Percentiles rank a stretch among this genome's conserved stretches.
phyloP scores from a whole-genome alignment of 139 green algal genomes.

The Microglena sp. region DNA sequence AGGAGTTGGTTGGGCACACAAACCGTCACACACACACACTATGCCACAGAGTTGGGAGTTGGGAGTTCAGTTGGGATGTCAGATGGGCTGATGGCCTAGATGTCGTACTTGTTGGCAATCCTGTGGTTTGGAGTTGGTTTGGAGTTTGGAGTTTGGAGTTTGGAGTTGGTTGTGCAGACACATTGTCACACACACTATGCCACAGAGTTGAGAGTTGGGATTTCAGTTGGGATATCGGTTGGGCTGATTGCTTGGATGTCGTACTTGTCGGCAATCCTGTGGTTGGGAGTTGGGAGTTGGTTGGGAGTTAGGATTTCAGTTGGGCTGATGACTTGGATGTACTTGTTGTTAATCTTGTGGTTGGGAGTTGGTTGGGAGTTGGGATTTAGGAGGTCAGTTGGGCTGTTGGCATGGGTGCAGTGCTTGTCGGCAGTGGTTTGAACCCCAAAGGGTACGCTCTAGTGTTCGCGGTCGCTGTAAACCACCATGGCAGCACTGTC shows the following conservation, averaged over 20 bases:
- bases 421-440: not conserved
- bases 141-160: not conserved
- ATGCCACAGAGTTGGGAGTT: not conserved
- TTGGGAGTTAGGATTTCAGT: not conserved
- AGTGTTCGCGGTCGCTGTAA: not conserved
- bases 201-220: not conserved
- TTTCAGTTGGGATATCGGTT: not conserved
- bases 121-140: not conserved
- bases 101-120: constrained; percentile 51
- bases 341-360: constrained; percentile 28
- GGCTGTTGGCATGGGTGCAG: not conserved
- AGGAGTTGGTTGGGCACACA: not conserved
- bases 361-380: not conserved
- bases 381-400: constrained; percentile 13
- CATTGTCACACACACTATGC: not conserved
- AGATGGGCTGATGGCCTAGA: constrained; percentile 17
- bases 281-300: not conserved
- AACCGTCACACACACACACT: no score
- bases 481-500: not conserved
- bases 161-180: not conserved
- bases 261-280: constrained; percentile 40
- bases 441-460: no score
- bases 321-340: constrained; percentile 33
- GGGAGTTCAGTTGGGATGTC: not conserved
- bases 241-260: constrained; percentile 29